Evolutionary conservation across 2,329 filamentous ascomycete species (phyloP).

Genomic region (Didymella segeticola): DNA sequence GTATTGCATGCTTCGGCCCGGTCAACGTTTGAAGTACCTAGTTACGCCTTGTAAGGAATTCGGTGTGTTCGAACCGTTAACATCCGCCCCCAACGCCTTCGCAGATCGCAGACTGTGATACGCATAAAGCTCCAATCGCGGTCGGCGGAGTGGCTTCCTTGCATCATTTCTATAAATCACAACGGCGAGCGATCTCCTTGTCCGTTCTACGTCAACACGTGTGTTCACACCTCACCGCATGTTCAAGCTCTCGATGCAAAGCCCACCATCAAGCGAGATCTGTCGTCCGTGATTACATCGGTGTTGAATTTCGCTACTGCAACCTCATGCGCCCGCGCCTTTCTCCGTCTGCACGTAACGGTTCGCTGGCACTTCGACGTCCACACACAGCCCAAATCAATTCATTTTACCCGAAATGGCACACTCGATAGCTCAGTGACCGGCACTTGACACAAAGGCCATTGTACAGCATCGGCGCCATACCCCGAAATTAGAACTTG

Average conservation of each 20-base stretch:
- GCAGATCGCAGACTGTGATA: neutral
- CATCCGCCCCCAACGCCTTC: neutral
- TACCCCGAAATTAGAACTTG: conserved; percentile 6
- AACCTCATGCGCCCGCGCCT: conserved; percentile 23
- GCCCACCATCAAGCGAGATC: neutral
- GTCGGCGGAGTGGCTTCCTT: neutral
- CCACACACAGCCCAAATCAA: conserved; percentile 6
- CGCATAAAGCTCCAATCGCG: neutral
- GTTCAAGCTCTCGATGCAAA: conserved; percentile 14
- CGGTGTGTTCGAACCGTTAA: neutral
- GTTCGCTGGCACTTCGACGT: conserved; percentile 12
- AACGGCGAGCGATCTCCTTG: neutral
- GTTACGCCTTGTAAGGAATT: neutral
- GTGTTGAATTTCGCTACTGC: conserved; percentile 5
- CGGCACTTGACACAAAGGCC: conserved; percentile 3
- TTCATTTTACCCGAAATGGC: neutral
- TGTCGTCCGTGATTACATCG: neutral
- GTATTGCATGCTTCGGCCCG: neutral
- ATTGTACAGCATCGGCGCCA: conserved; percentile 23
- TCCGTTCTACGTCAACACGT: conserved; percentile 24
- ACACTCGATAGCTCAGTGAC: neutral
- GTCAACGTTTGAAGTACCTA: neutral
- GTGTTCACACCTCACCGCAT: conserved; percentile 33
- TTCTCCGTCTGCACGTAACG: conserved; percentile 27
- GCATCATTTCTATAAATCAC: neutral